These are phyloP conservation scores for Zasmidium citrigriseum DNA, from an alignment of 2,329 filamentous ascomycete genomes.

Conservation along the genomic window DNA sequence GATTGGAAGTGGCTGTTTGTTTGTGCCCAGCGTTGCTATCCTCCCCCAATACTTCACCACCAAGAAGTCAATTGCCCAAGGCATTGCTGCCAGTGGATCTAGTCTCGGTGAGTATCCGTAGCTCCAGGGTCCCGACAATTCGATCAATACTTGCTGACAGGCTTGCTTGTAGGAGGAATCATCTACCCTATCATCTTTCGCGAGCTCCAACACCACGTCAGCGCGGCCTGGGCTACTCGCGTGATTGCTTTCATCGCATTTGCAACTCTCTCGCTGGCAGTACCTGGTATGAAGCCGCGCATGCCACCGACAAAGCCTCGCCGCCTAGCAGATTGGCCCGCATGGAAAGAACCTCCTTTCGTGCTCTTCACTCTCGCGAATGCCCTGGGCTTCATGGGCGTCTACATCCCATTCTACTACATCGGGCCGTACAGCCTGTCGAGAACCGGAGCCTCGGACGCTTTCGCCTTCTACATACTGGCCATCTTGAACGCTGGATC, in stretches of 20 bases:
- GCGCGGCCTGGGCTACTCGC: slow-evolving; percentile 9
- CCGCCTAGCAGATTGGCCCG: slow-evolving; percentile 42
- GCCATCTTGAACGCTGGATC: slow-evolving; percentile 65
- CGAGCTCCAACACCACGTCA: slow-evolving; percentile 3
- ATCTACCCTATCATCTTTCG: slow-evolving; percentile 19
- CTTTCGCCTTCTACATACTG: slow-evolving; percentile 64
- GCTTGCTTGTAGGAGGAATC: slow-evolving; percentile 26
- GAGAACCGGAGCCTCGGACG: slow-evolving; percentile 42
- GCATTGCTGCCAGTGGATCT: slow-evolving; percentile 43
- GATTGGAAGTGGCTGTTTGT: slow-evolving; percentile 42
- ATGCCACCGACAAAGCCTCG: too few relatives aligned
- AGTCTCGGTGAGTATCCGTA: too few relatives aligned
- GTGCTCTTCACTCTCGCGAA: slow-evolving; percentile 47
- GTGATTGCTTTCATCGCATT: too few relatives aligned
- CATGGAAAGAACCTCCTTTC: slow-evolving; percentile 46
- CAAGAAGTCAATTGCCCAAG: slow-evolving; percentile 40
- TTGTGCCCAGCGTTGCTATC: slow-evolving; percentile 44
- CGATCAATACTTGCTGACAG: slow-evolving; percentile 13
- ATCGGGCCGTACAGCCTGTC: slow-evolving; percentile 59
- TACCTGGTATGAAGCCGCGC: background rate
- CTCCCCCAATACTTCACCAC: slow-evolving; percentile 40
- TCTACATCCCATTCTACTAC: slow-evolving; percentile 54
- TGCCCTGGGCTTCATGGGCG: slow-evolving; percentile 42
- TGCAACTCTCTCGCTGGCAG: too few relatives aligned
- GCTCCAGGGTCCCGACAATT: too few relatives aligned